Base-by-base conservation (phyloP, 345 rosid species). In the Dipteronia dyeriana region DNA sequence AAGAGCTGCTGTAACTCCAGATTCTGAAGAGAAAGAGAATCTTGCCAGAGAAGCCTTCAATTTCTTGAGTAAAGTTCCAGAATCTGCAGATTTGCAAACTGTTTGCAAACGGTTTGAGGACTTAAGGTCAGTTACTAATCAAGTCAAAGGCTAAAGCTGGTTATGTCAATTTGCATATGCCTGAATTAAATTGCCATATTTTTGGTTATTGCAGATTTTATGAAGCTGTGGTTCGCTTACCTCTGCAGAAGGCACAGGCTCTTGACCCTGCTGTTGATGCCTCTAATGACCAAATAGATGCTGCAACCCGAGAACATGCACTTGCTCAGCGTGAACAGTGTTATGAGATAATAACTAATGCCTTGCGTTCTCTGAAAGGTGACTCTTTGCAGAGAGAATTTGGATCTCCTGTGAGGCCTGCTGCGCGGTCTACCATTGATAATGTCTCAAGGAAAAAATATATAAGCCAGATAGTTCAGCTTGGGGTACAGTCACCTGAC, bases 81-180 rank as follows among this genome's bases (percentile, higher is more conserved):
- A 93, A 85, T 91, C 97, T 82, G 95, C 98, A 31, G 98, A 96
- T 82, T 84, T 96, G 75, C 87, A 85, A 86, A 88, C 99, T 49
- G 97, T 96, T 79, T 96, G 99, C 90, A 94, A 90, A 85, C 89
- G 97, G 49, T 96, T 96, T 84, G 99, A 96, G 82, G 99, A 94
- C 69, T 87, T 96, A 70, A 89, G 95, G 99, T 92, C 78, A 80
- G 88, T 82, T 78, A 43, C 77, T 51, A 25, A 79, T 79, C 62
- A 76, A 79, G 74, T 72, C 68, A 68, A 76, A 78, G 80, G 74
- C 65, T 60, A 60, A 71, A 70, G 79, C 67, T 61, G 70, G 38
- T 73, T 45, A 61, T 75, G 20, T 53, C 8, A 26, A 49, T 10
- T 57, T 71, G 9, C 59, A 31, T 22, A 51, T 74, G 49, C 17